These are phyloP conservation scores for Tolypocladium cylindrosporum DNA, from an alignment of 2,329 filamentous ascomycete genomes.

Conservation along the genomic window DNA sequence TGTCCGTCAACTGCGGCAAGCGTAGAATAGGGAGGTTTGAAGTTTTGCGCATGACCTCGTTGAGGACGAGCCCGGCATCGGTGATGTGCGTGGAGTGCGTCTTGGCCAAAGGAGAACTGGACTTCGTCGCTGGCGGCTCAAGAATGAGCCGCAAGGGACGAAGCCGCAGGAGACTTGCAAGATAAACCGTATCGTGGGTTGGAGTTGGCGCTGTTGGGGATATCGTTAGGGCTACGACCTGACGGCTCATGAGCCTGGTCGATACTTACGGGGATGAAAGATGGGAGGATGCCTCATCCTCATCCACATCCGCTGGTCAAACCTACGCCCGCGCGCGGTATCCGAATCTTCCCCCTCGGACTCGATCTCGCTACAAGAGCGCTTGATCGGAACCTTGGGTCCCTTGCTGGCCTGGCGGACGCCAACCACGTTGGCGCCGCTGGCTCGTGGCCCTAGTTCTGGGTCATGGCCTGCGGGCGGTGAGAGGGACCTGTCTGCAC, in stretches of 20 bases:
- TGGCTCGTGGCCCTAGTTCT: not conserved
- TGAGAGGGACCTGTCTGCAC: not conserved
- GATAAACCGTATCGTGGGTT: conserved; percentile 5
- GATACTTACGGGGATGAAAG: not conserved
- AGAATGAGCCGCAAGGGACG: conserved; percentile 6
- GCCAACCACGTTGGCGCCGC: not conserved
- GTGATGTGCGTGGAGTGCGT: conserved; percentile 3
- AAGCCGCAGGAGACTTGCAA: conserved; percentile 6
- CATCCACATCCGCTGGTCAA: not conserved
- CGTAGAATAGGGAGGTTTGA: conserved; percentile 7
- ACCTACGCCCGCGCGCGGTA: not conserved
- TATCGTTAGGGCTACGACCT: not conserved
- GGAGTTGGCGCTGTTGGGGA: conserved; percentile 1
- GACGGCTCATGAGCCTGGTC: too few species aligned
- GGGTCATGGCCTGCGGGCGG: not conserved
- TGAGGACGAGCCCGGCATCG: conserved; percentile 8
- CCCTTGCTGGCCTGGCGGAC: not conserved
- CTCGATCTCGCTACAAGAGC: not conserved
- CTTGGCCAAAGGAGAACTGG: not conserved
- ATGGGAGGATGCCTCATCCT: not conserved
- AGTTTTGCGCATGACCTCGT: conserved; percentile 1
- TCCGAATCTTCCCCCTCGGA: conserved; percentile 1
- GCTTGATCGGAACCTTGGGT: not conserved
- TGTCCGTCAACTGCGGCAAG: conserved; percentile 3
- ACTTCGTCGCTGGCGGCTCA: not conserved